Conservation (phyloP, 352 stramenopile species). For the Phytopythium litorale region DNA sequence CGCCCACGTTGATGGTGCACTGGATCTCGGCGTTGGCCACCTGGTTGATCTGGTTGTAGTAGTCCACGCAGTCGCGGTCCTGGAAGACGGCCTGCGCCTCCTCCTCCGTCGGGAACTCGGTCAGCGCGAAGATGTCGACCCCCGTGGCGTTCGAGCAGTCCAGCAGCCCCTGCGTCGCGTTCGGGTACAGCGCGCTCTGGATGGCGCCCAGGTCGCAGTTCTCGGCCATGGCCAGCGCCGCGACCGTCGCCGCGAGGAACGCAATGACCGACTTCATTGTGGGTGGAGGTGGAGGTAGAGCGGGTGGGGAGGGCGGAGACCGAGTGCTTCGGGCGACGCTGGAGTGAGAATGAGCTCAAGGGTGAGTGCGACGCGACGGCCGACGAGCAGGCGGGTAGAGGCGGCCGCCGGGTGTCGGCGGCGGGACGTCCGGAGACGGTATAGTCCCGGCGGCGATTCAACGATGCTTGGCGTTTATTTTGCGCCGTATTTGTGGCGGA, state of each 20-base stretch:
- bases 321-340: neutral
- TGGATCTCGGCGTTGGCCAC: conserved; percentile 58
- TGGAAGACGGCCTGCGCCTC: conserved; percentile 50
- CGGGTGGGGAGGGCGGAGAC: neutral
- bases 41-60: conserved; percentile 70
- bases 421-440: no score
- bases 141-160: conserved; percentile 36
- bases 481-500: neutral
- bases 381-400: neutral
- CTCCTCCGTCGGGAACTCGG: conserved; percentile 42
- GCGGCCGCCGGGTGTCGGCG: no score
- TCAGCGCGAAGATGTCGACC: conserved; percentile 52
- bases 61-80: conserved; percentile 57
- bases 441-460: neutral
- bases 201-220: conserved; percentile 55
- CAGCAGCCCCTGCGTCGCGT: conserved; percentile 47
- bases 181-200: conserved; percentile 46
- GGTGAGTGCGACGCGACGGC: neutral
- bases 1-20: conserved; percentile 49
- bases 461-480: neutral
- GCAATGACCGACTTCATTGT: conserved; percentile 29
- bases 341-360: neutral
- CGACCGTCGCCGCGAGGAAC: conserved; percentile 17
- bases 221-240: conserved; percentile 21
- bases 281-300: neutral